A percentile compares a stretch with the other conserved stretches of the same genome.
phyloP scores from a whole-genome alignment of 345 rosid genomes.

The Physaria fendleri region DNA sequence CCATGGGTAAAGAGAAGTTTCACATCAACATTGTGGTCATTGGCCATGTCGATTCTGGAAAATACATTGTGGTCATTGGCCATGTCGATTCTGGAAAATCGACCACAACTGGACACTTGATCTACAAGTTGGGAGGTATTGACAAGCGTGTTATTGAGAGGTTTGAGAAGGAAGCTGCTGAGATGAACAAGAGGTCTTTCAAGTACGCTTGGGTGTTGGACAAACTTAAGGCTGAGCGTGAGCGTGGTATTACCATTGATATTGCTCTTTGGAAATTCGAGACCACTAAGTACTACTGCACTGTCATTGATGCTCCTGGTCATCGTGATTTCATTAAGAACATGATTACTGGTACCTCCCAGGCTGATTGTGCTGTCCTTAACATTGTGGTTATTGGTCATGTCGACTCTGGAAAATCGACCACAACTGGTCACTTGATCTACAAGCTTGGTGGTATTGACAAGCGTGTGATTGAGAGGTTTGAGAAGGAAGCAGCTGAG shows the following conservation, averaged over 20 bases:
- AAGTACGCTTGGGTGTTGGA: slow-evolving; percentile 86
- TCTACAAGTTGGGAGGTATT: slow-evolving; percentile 89
- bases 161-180: slow-evolving; percentile 87
- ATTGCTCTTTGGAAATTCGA: slow-evolving; percentile 82
- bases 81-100: slow-evolving; percentile 77
- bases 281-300: slow-evolving; percentile 80
- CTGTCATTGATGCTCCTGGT: slow-evolving; percentile 79
- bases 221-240: slow-evolving; percentile 84
- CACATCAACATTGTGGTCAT: slow-evolving; percentile 81
- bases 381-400: too few species aligned
- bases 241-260: slow-evolving; percentile 82
- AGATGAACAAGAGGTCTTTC: slow-evolving; percentile 89
- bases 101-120: slow-evolving; percentile 83
- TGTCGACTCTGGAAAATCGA: too few species aligned
- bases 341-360: slow-evolving; percentile 83
- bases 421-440: too few species aligned
- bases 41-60: slow-evolving; percentile 74
- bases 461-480: too few species aligned
- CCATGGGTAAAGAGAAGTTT: slow-evolving; percentile 70
- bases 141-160: slow-evolving; percentile 90
- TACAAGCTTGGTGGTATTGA: too few species aligned
- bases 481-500: too few species aligned
- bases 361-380: slow-evolving; percentile 77
- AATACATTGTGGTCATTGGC: slow-evolving; percentile 76
- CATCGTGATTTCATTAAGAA: slow-evolving; percentile 80